These are phyloP conservation scores for Davidsoniella neocaledoniae DNA, from an alignment of 2,329 filamentous ascomycete genomes.

Conservation along the genomic window DNA sequence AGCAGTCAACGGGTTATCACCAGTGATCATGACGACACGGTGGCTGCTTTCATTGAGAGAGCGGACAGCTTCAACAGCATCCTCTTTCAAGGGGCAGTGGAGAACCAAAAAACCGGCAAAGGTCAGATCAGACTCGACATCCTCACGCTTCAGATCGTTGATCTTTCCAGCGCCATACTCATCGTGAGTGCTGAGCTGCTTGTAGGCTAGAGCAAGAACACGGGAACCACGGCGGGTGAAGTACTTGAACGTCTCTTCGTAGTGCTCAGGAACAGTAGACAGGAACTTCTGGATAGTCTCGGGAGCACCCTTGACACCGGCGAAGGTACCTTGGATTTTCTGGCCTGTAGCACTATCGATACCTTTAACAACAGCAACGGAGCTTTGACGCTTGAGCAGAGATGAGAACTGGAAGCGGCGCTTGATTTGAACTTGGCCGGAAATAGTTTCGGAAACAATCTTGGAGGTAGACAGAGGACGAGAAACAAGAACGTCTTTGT, in stretches of 20 bases:
- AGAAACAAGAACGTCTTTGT: constrained; percentile 66
- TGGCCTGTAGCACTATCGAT: constrained; percentile 56
- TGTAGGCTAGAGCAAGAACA: constrained; percentile 86
- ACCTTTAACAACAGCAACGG: constrained; percentile 66
- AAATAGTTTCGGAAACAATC: constrained; percentile 24
- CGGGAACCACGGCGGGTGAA: constrained; percentile 92
- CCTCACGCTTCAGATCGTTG: constrained; percentile 86
- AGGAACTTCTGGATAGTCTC: constrained; percentile 96
- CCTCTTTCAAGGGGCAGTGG: constrained; percentile 90
- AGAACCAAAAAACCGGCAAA: constrained; percentile 95
- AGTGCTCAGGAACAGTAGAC: constrained; percentile 62
- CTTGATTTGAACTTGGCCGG: constrained; percentile 80
- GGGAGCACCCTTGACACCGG: constrained; percentile 88
- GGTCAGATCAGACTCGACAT: constrained; percentile 65
- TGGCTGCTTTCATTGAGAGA: constrained; percentile 99
- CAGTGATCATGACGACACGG: constrained; percentile 97
- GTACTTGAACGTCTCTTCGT: constrained; percentile 97
- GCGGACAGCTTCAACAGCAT: constrained; percentile 80
- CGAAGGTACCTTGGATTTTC: constrained; percentile 73
- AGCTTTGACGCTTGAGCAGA: constrained; percentile 86
- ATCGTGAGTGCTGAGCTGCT: constrained; percentile 65
- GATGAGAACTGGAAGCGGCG: constrained; percentile 98
- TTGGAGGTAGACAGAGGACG: constrained; percentile 35
- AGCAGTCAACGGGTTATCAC: constrained; percentile 91
- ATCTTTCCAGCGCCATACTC: constrained; percentile 74